Conservation (phyloP, 2,329 filamentous ascomycete genomes). For the Diaporthe vaccinii region DNA sequence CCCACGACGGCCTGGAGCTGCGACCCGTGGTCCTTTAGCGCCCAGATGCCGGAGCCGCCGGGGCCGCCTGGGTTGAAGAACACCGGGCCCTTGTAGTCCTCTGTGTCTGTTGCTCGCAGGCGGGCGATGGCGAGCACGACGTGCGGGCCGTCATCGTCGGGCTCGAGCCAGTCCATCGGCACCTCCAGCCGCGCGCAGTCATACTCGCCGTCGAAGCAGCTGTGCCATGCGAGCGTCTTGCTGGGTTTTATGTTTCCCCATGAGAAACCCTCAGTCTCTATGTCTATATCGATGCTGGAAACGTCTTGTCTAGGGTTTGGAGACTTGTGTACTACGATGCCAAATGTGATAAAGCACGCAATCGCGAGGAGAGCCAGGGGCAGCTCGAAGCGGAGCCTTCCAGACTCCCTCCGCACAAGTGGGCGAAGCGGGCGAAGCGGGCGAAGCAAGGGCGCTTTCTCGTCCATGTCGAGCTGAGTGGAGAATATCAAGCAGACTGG, state of each 20-base stretch:
- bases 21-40: constrained; percentile 51
- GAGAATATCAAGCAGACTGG: background rate
- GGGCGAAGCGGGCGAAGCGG: constrained; percentile 34
- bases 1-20: constrained; percentile 61
- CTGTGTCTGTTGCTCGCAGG: constrained; percentile 49
- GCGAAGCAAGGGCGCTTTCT: constrained; percentile 38
- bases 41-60: constrained; percentile 60
- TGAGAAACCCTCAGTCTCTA: constrained; percentile 3
- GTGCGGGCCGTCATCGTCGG: constrained; percentile 49
- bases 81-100: constrained; percentile 51
- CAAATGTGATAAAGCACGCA: constrained; percentile 24
- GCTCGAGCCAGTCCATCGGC: constrained; percentile 57
- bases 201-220: constrained; percentile 51
- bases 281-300: constrained; percentile 7
- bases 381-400: constrained; percentile 30
- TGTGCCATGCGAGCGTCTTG: constrained; percentile 50
- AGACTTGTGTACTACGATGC: constrained; percentile 33
- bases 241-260: constrained; percentile 48
- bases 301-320: constrained; percentile 35
- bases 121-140: constrained; percentile 55
- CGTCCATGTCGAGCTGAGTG: constrained; percentile 34
- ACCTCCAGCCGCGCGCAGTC: constrained; percentile 56
- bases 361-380: constrained; percentile 28
- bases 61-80: constrained; percentile 61
- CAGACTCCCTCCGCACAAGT: constrained; percentile 20